Evolutionary conservation across 208 protist genomes (phyloP).

Genomic region (Balamuthia mandrillaris): DNA sequence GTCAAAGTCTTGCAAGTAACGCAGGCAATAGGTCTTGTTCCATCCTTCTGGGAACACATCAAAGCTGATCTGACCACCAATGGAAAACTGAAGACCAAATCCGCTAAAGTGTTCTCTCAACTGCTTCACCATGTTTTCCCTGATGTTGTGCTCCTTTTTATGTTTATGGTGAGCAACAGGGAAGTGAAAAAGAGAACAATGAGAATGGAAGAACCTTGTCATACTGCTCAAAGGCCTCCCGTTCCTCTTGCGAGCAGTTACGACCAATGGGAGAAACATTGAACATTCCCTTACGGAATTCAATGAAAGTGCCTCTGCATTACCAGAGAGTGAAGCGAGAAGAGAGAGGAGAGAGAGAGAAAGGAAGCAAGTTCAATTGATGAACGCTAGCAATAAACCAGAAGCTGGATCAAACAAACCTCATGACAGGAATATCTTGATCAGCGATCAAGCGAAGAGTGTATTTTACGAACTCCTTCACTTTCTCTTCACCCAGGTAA

Average conservation of each 20-base stretch:
- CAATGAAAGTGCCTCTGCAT: conserved; percentile 96
- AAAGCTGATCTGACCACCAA: conserved; percentile 99
- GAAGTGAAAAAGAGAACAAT: neutral
- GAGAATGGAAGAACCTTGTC: conserved; percentile 75
- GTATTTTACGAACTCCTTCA: conserved; percentile 92
- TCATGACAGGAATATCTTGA: conserved; percentile 95
- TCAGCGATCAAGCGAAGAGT: conserved; percentile 89
- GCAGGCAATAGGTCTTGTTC: conserved; percentile 99
- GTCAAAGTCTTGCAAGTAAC: conserved; percentile 90
- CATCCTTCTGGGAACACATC: conserved; percentile 98
- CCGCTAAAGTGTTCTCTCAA: conserved; percentile 79
- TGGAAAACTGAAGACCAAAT: conserved; percentile 89
- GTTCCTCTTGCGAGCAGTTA: conserved; percentile 95
- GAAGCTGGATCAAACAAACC: conserved; percentile 33
- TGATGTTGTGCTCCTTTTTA: conserved; percentile 84
- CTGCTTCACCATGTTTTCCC: conserved; percentile 86
- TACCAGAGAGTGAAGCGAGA: neutral
- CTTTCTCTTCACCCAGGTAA: conserved; percentile 87
- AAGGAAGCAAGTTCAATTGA: too few species aligned
- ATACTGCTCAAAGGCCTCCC: conserved; percentile 95
- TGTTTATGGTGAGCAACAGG: neutral
- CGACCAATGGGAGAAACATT: conserved; percentile 98
- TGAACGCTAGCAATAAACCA: too few species aligned
- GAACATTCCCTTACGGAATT: conserved; percentile 98
- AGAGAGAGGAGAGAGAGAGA: neutral